Conservation (phyloP, 2,329 filamentous ascomycete species). For the Fusarium paranaense region DNA sequence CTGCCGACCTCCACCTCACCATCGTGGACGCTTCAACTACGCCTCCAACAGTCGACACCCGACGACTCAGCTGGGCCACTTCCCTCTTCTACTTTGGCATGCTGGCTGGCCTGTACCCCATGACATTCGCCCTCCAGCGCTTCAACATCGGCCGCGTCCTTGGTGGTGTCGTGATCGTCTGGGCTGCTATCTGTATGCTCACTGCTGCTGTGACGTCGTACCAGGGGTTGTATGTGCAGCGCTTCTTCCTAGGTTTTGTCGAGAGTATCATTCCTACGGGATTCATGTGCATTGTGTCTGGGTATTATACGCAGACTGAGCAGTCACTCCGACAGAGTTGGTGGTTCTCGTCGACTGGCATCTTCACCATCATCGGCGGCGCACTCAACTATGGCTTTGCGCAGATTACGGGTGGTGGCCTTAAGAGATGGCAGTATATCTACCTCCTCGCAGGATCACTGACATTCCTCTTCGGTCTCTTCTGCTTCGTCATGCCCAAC, state of each 20-base stretch:
- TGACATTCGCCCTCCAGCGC: constrained; percentile 77
- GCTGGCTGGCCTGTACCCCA: constrained; percentile 78
- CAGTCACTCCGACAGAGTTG: constrained; percentile 73
- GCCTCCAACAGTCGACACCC: constrained; percentile 72
- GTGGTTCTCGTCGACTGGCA: constrained; percentile 73
- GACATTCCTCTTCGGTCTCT: constrained; percentile 72
- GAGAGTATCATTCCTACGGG: constrained; percentile 74
- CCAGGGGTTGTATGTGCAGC: constrained; percentile 73
- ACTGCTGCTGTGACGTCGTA: constrained; percentile 75
- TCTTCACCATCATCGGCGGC: constrained; percentile 73
- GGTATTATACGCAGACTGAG: constrained; percentile 74
- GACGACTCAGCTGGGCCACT: constrained; percentile 79
- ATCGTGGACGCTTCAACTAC: constrained; percentile 56
- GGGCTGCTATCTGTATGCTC: constrained; percentile 75
- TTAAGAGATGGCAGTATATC: constrained; percentile 77
- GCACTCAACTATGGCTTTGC: constrained; percentile 76
- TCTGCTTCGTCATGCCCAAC: constrained; percentile 74
- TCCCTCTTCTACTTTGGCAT: constrained; percentile 86
- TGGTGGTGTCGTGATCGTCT: constrained; percentile 71
- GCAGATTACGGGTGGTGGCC: constrained; percentile 65
- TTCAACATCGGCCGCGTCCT: constrained; percentile 75
- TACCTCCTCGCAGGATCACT: constrained; percentile 73
- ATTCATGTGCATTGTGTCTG: constrained; percentile 73
- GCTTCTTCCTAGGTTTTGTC: constrained; percentile 73
- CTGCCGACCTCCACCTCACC: constrained; percentile 71